Base-by-base conservation (phyloP, 345 rosid species). In the Hypericum androsaemum region DNA sequence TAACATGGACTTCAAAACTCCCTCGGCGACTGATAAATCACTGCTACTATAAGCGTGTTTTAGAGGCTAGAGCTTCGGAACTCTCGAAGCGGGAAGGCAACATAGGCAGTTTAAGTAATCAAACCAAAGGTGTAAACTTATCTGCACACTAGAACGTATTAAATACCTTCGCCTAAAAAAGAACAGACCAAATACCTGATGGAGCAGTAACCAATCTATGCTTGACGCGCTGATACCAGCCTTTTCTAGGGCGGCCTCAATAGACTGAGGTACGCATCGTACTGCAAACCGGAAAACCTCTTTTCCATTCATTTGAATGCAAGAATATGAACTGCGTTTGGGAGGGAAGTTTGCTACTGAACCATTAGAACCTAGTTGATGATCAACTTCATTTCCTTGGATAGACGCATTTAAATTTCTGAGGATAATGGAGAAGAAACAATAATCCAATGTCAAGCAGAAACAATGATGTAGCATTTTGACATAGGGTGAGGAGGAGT, bases 201-300 rank as follows among this genome's bases (percentile, higher is more conserved):
- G 98, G 59, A 92, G 95, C 63, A 92, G 79, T 55, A 88, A 77
- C 98, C 98, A 92, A 46, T 88, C 95, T 7, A 92, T 73, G 70
- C 52, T 69, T 14, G 97, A 80, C 54, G 73, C 72, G 8, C 70
- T 62, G 38, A 92, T 83, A 59, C 95, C 95, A 5, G 97, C 95
- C 64, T 81, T 88, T 61, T 64, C 58, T 22, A 92, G 79, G 64
- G 98, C 79, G 65, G 74, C 59, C 54, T 83, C 94, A 5, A 92
- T 75, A 16, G 95, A 69, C 63, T 83, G 94, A 7, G 98, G 98
- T 60, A 92, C 97, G 39, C 75, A 69, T 66, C 73, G 79, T 12
- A 74, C 83, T 8, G 94, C 98, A 73, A 92, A 92, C 57, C 94
- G 94, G 53, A 84, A 88, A 17, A 88, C 98, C 74, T 92, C 96